Conservation (phyloP, 2,329 filamentous ascomycete species). For the Calonectria leucothoes region DNA sequence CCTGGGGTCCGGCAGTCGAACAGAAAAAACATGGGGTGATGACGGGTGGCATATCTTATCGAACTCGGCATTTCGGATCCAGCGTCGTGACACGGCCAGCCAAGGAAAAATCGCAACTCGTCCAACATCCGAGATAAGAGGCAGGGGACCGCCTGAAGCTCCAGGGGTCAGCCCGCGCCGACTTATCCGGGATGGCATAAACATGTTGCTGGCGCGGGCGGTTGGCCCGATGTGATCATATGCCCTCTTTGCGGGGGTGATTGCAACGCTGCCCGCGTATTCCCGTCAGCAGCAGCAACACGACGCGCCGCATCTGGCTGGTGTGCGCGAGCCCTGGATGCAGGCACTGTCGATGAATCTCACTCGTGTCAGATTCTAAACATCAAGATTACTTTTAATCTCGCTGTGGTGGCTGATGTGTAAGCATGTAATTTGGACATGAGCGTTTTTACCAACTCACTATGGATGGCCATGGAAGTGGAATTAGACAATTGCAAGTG, state of each 20-base stretch:
- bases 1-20: background rate
- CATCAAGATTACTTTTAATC: background rate
- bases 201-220: background rate
- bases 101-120: background rate
- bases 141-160: background rate
- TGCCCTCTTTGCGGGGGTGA: background rate
- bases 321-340: background rate
- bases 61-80: conserved; percentile 1
- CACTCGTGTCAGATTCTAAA: background rate
- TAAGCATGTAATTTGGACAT: background rate
- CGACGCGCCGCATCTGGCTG: background rate
- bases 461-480: background rate
- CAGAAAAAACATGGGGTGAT: conserved; percentile 2
- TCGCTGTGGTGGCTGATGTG: background rate
- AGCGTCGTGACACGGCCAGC: background rate
- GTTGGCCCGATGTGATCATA: background rate
- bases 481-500: background rate
- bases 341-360: background rate
- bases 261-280: background rate
- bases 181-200: background rate
- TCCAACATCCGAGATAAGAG: background rate
- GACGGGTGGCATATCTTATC: background rate
- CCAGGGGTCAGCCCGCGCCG: background rate
- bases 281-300: background rate
- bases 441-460: background rate